Evolutionary conservation across 441 rosid genomes (phyloP).

Genomic region (Metrosideros polymorpha): DNA sequence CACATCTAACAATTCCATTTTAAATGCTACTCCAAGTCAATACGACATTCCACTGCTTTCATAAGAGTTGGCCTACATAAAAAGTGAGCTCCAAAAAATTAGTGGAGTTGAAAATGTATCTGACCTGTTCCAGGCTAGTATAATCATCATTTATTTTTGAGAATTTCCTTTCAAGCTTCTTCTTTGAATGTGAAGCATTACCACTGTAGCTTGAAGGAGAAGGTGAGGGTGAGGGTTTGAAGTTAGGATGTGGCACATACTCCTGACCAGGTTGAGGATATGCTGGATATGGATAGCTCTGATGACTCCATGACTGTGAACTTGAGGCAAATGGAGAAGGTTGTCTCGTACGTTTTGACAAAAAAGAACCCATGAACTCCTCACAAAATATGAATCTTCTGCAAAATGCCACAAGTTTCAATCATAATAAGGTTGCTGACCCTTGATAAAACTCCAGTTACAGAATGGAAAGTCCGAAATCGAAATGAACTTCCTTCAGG

Average conservation of each 20-base stretch:
- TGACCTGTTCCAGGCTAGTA: conserved; percentile 67
- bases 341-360: conserved; percentile 30
- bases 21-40: neutral
- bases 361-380: conserved; percentile 43
- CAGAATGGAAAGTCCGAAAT: neutral
- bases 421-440: neutral
- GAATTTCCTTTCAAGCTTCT: conserved; percentile 65
- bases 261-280: conserved; percentile 33
- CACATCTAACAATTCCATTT: neutral
- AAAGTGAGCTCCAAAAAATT: neutral
- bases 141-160: conserved; percentile 74
- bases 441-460: neutral
- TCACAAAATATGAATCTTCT: conserved; percentile 8
- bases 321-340: conserved; percentile 22
- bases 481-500: neutral
- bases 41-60: neutral
- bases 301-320: conserved; percentile 31
- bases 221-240: conserved; percentile 29
- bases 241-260: conserved; percentile 24
- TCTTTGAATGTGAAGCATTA: conserved; percentile 22
- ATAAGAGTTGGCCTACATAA: neutral
- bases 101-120: neutral
- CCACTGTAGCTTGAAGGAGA: conserved; percentile 29
- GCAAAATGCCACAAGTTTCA: conserved; percentile 3
- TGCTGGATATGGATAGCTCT: conserved; percentile 25